Percentiles rank a stretch among this genome's conserved stretches.
phyloP scores from a whole-genome alignment of 2,329 filamentous ascomycete genomes.

The Botrytis galanthina region DNA sequence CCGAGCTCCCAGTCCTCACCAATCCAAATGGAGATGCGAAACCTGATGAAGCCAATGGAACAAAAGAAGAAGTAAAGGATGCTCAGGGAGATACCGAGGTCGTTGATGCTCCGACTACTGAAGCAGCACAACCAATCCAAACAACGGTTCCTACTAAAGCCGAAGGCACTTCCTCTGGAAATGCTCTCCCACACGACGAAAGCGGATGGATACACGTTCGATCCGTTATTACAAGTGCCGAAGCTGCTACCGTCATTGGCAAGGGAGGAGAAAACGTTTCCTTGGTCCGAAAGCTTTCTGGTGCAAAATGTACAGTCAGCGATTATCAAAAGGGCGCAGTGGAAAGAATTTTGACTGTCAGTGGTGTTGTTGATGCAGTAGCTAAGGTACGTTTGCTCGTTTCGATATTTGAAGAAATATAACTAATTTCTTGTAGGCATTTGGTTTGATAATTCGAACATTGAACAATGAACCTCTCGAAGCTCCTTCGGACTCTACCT shows the following conservation, averaged over 20 bases:
- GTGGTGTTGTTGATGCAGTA: conserved; percentile 91
- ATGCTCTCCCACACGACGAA: conserved; percentile 73
- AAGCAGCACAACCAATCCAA: conserved; percentile 51
- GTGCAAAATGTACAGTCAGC: conserved; percentile 97
- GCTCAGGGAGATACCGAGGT: conserved; percentile 68
- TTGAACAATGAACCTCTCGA: conserved; percentile 94
- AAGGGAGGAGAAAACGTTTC: conserved; percentile 99
- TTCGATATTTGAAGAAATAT: neutral
- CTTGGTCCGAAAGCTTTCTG: conserved; percentile 90
- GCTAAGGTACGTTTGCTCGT: conserved; percentile 69
- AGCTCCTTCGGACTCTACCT: conserved; percentile 83
- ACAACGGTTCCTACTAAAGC: conserved; percentile 43
- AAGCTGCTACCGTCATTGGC: conserved; percentile 96
- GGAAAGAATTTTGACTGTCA: conserved; percentile 95
- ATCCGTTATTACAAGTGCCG: conserved; percentile 93
- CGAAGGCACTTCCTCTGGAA: conserved; percentile 32
- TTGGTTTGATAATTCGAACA: conserved; percentile 96
- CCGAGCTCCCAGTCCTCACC: conserved; percentile 45
- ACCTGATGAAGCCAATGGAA: conserved; percentile 44
- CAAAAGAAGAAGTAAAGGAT: conserved; percentile 53
- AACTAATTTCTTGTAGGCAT: conserved; percentile 60
- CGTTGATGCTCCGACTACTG: conserved; percentile 47
- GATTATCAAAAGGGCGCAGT: conserved; percentile 97
- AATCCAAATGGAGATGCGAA: conserved; percentile 45
- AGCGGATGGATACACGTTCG: conserved; percentile 96